Evolutionary conservation across 2,329 filamentous ascomycete genomes (phyloP).

Genomic region (Zymoseptoria pseudotritici): DNA sequence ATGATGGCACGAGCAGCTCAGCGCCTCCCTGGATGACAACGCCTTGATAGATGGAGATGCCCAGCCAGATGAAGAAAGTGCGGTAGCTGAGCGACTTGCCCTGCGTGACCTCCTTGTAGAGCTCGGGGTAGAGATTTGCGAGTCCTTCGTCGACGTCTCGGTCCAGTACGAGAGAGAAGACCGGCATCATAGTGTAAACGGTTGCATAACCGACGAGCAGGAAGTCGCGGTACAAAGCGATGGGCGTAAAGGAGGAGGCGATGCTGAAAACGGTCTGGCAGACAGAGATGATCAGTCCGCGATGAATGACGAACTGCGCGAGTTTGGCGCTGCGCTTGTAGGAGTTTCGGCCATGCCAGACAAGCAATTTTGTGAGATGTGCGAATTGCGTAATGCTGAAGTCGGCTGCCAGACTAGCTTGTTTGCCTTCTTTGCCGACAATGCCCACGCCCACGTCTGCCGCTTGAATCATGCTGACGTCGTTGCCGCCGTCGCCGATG

Average conservation of each 20-base stretch:
- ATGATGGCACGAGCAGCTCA: slow-evolving; percentile 75
- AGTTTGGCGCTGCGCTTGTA: slow-evolving; percentile 96
- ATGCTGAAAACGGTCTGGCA: slow-evolving; percentile 98
- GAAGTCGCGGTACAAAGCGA: slow-evolving; percentile 94
- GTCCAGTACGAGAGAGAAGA: slow-evolving; percentile 89
- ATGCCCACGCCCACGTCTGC: slow-evolving; percentile 97
- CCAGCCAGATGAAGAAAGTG: slow-evolving; percentile 95
- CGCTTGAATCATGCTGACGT: slow-evolving; percentile 98
- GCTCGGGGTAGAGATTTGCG: slow-evolving; percentile 89
- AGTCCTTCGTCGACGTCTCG: slow-evolving; percentile 90
- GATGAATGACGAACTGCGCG: slow-evolving; percentile 95
- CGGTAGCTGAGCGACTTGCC: slow-evolving; percentile 82
- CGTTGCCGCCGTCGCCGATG: slow-evolving; percentile 96
- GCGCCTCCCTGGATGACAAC: slow-evolving; percentile 91
- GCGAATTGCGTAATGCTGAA: slow-evolving; percentile 95
- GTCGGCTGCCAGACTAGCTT: slow-evolving; percentile 90
- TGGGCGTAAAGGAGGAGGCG: slow-evolving; percentile 83
- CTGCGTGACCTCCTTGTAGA: slow-evolving; percentile 93
- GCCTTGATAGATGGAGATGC: slow-evolving; percentile 91
- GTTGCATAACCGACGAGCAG: slow-evolving; percentile 94
- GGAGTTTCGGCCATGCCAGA: slow-evolving; percentile 96
- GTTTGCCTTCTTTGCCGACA: slow-evolving; percentile 92
- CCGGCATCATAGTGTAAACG: slow-evolving; percentile 86
- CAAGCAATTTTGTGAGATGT: slow-evolving; percentile 90
- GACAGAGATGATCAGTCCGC: slow-evolving; percentile 87